Conservation (phyloP, 768 basidiomycete species). For the Lepiota brunneoincarnata region DNA sequence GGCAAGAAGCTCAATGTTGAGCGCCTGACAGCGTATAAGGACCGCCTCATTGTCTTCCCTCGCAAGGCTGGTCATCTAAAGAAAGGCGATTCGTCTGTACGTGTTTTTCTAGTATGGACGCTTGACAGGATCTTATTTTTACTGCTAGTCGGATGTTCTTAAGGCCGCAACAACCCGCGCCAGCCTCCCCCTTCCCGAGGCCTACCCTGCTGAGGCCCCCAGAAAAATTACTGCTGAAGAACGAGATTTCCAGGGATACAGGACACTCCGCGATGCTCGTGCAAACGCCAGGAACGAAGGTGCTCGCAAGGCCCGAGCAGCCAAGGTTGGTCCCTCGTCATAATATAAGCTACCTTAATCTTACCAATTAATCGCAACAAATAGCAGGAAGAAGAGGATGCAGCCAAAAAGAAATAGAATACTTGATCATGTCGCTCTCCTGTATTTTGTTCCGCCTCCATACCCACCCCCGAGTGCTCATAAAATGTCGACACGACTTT, state of each 20-base stretch:
- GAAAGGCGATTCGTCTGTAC: slow-evolving; percentile 89
- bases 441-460: slow-evolving; percentile 20
- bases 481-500: slow-evolving; percentile 34
- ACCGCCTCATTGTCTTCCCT: slow-evolving; percentile 93
- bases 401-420: slow-evolving; percentile 83
- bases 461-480: slow-evolving; percentile 24
- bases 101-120: slow-evolving; percentile 26
- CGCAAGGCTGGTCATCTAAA: slow-evolving; percentile 93
- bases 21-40: slow-evolving; percentile 91
- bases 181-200: slow-evolving; percentile 62
- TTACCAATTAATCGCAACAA: slow-evolving; percentile 6
- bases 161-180: slow-evolving; percentile 71
- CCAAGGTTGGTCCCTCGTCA: slow-evolving; percentile 62
- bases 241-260: slow-evolving; percentile 85
- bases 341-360: not conserved
- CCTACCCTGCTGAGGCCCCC: slow-evolving; percentile 74
- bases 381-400: slow-evolving; percentile 90
- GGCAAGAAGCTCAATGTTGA: slow-evolving; percentile 94
- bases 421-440: slow-evolving; percentile 22
- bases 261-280: slow-evolving; percentile 81
- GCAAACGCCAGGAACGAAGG: slow-evolving; percentile 85
- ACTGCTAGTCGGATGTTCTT: slow-evolving; percentile 74
- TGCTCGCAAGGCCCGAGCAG: slow-evolving; percentile 78
- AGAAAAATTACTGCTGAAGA: slow-evolving; percentile 93
- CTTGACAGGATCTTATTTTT: not conserved